These are phyloP conservation scores for Schizosaccharomyces octosporus DNA, from an alignment of 805 yeast species.

Conservation along the genomic window DNA sequence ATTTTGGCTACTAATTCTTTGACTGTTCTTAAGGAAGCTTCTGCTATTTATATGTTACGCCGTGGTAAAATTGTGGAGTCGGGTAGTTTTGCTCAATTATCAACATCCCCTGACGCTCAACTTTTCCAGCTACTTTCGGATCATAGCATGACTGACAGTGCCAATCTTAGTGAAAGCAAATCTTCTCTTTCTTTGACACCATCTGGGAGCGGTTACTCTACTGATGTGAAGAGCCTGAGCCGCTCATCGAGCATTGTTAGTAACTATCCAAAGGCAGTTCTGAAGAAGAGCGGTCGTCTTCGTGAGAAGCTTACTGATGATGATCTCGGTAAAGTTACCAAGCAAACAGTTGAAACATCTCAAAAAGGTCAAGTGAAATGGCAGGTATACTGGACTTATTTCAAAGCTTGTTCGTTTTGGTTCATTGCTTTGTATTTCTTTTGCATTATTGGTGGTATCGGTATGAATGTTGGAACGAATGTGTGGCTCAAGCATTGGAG, in stretches of 20 bases:
- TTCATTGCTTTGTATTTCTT: slow-evolving; percentile 36
- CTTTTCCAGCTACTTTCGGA: slow-evolving; percentile 9
- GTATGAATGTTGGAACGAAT: slow-evolving; percentile 22
- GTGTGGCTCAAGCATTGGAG: slow-evolving; percentile 97
- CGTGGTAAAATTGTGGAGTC: slow-evolving; percentile 20
- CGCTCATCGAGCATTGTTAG: not conserved
- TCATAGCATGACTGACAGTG: slow-evolving; percentile 7
- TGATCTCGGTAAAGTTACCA: slow-evolving; percentile 9
- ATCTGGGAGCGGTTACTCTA: not conserved
- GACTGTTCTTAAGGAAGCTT: slow-evolving; percentile 54
- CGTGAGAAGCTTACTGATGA: slow-evolving; percentile 3
- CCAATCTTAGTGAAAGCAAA: not conserved
- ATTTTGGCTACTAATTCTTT: slow-evolving; percentile 72
- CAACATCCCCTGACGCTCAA: slow-evolving; percentile 4
- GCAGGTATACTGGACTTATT: slow-evolving; percentile 62
- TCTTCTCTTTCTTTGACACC: not conserved
- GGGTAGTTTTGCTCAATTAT: slow-evolving; percentile 11
- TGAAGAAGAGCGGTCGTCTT: not conserved
- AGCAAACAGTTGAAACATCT: slow-evolving; percentile 36
- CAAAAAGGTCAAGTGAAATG: slow-evolving; percentile 91
- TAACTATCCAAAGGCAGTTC: not conserved
- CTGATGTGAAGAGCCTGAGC: not conserved
- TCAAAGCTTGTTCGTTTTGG: slow-evolving; percentile 57
- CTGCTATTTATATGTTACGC: slow-evolving; percentile 39
- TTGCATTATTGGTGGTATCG: slow-evolving; percentile 19